These are phyloP conservation scores for Botrytis paeoniae DNA, from an alignment of 2,329 filamentous ascomycete genomes.

Conservation along the genomic window DNA sequence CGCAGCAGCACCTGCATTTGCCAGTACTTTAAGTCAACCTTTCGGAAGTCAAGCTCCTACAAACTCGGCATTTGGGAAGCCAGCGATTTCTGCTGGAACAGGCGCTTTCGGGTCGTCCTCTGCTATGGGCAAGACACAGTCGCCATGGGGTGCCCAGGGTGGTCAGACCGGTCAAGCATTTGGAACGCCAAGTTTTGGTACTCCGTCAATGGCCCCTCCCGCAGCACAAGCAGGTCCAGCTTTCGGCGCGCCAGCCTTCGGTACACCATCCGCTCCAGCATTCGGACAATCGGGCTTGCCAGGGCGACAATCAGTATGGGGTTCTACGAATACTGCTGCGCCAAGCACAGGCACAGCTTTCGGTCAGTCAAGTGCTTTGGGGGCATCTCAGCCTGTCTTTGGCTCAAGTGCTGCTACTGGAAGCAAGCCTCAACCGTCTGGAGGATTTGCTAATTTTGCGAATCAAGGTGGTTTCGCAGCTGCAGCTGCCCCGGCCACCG, in stretches of 20 bases:
- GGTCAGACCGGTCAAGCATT: conserved; percentile 46
- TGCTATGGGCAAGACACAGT: conserved; percentile 23
- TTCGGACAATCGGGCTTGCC: conserved; percentile 40
- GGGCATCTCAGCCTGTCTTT: conserved; percentile 40
- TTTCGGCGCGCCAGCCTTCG: conserved; percentile 49
- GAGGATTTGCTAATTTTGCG: conserved; percentile 55
- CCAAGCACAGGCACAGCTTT: conserved; percentile 43
- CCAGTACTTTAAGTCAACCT: conserved; percentile 23
- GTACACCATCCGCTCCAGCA: conserved; percentile 41
- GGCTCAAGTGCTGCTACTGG: conserved; percentile 34
- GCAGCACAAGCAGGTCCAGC: conserved; percentile 38
- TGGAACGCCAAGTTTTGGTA: conserved; percentile 44
- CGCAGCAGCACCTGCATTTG: conserved; percentile 32
- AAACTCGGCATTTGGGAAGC: conserved; percentile 38
- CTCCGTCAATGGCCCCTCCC: conserved; percentile 26
- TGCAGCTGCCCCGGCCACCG: conserved; percentile 35
- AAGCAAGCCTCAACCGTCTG: conserved; percentile 38
- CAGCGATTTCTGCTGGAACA: conserved; percentile 33
- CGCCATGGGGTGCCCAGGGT: conserved; percentile 34
- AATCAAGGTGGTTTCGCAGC: conserved; percentile 52
- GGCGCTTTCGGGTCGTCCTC: conserved; percentile 38
- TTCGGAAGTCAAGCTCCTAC: conserved; percentile 18
- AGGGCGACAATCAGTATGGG: conserved; percentile 56
- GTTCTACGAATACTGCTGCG: conserved; percentile 37
- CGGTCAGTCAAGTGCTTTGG: conserved; percentile 52